Evolutionary conservation across 768 basidiomycete genomes (phyloP).

Genomic region (Crucibulum laeve): DNA sequence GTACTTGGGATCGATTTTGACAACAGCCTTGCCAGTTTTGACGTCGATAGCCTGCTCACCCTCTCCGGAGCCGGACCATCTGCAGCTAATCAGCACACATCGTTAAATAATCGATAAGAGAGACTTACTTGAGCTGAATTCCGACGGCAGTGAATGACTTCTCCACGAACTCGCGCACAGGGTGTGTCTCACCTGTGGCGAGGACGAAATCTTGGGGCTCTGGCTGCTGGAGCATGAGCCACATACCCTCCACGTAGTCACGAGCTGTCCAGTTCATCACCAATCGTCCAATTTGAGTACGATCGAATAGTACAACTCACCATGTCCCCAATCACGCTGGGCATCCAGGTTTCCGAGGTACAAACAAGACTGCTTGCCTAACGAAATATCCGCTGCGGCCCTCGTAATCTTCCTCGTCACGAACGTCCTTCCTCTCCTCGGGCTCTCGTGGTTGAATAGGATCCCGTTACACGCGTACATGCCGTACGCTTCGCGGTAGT

Average conservation of each 20-base stretch:
- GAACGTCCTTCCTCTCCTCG: slow-evolving; percentile 90
- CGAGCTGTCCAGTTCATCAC: slow-evolving; percentile 42
- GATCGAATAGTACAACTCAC: slow-evolving; percentile 36
- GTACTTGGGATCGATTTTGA: slow-evolving; percentile 84
- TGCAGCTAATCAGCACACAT: slow-evolving; percentile 17
- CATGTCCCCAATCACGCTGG: slow-evolving; percentile 97
- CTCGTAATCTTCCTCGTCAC: slow-evolving; percentile 94
- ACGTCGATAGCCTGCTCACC: slow-evolving; percentile 74
- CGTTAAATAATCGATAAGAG: not conserved
- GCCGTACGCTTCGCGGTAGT: slow-evolving; percentile 92
- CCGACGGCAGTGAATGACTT: slow-evolving; percentile 74
- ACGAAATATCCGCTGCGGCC: slow-evolving; percentile 86
- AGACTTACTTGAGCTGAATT: slow-evolving; percentile 57
- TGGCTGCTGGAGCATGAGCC: slow-evolving; percentile 91
- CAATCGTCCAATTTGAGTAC: not conserved
- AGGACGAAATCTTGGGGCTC: slow-evolving; percentile 86
- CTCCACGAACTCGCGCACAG: slow-evolving; percentile 89
- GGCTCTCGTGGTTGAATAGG: slow-evolving; percentile 97
- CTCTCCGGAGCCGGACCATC: slow-evolving; percentile 77
- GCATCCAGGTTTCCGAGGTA: slow-evolving; percentile 96
- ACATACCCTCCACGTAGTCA: slow-evolving; percentile 97
- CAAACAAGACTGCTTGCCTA: slow-evolving; percentile 86
- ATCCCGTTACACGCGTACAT: slow-evolving; percentile 98
- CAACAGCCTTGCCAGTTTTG: slow-evolving; percentile 66
- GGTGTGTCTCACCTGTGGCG: slow-evolving; percentile 94